Evolutionary conservation across 257 asterid species (phyloP).

Genomic region (Dorcoceras hygrometricum): DNA sequence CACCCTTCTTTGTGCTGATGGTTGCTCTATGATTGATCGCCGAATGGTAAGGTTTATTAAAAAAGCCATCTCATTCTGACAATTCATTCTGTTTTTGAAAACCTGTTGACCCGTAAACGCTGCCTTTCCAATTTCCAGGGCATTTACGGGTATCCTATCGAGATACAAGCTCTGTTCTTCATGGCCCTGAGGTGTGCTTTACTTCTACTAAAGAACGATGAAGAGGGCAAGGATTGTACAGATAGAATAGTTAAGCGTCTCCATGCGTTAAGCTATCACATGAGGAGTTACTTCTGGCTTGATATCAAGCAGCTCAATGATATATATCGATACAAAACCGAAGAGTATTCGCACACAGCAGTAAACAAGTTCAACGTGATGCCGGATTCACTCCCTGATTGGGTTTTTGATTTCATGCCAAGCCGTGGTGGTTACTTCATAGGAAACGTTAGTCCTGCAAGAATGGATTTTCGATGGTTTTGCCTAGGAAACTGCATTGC

Average conservation of each 20-base stretch:
- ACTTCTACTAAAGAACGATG: constrained; percentile 65
- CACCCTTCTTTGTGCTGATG: constrained; percentile 92
- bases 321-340: constrained; percentile 80
- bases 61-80: constrained; percentile 9
- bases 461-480: constrained; percentile 93
- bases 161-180: constrained; percentile 84
- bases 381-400: constrained; percentile 86
- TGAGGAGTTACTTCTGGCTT: constrained; percentile 88
- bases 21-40: constrained; percentile 90
- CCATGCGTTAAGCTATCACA: constrained; percentile 80
- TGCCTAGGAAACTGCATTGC: constrained; percentile 86
- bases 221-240: constrained; percentile 55
- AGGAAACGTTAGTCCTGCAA: constrained; percentile 88
- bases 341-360: constrained; percentile 90
- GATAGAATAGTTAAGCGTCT: constrained; percentile 69
- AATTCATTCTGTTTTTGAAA: background rate
- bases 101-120: background rate
- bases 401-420: constrained; percentile 96
- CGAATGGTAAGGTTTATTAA: constrained; percentile 58
- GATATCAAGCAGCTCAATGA: constrained; percentile 81
- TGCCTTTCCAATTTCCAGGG: constrained; percentile 45
- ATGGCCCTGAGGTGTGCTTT: constrained; percentile 86
- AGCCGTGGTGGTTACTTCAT: constrained; percentile 80
- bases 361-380: constrained; percentile 90
- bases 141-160: constrained; percentile 85